Base-by-base conservation (phyloP, 2,329 filamentous ascomycete species). In the Davidsoniella virescens region DNA sequence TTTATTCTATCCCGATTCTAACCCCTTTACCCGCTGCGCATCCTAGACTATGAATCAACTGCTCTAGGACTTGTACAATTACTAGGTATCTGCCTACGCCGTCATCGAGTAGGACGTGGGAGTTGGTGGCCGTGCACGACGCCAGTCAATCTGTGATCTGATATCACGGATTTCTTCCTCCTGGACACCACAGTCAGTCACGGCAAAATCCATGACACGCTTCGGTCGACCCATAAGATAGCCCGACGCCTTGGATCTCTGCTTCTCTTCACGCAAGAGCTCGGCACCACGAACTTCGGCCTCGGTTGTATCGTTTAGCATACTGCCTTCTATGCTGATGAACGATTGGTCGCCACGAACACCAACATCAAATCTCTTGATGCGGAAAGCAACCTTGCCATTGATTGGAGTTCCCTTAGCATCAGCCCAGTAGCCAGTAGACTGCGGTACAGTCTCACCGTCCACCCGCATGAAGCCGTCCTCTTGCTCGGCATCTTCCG, bases 281-380 rank as follows among this genome's bases (percentile, higher is more conserved):
- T 76, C 66, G 26, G 63, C 60, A 38, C 59, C 57, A 16, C 67
- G 60, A 0, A 84, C 66, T 23, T 67, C 66, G 56, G 66, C 68
- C 65, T 93, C 87, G 20, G 79, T 80, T 17, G 76, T 74, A 41
- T 74, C 74, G 44, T 73, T 70, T 46, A 94, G 66, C 74, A 94
- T 81, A n/a, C 85, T 93, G 23, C 88, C 90, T 62, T 92, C 83
- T 54, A 95, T 80, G 57, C 82, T 87, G 54, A 96, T 66, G 61
- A 90, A 92, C 9, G 84, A 86, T 54, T 82, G 82, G 57, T 82
- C 78, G 48, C 79, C 78, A 56, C 83, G 85, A 44, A 79, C 74
- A 25, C 80, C 82, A 1, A 84, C 82, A 58, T 95, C 88, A 55
- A 92, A 85, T 62, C 93, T 86, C 57, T 81, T 79, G 60, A 95